Base-by-base conservation (phyloP, 345 rosid genomes). In the Kandelia obovata region DNA sequence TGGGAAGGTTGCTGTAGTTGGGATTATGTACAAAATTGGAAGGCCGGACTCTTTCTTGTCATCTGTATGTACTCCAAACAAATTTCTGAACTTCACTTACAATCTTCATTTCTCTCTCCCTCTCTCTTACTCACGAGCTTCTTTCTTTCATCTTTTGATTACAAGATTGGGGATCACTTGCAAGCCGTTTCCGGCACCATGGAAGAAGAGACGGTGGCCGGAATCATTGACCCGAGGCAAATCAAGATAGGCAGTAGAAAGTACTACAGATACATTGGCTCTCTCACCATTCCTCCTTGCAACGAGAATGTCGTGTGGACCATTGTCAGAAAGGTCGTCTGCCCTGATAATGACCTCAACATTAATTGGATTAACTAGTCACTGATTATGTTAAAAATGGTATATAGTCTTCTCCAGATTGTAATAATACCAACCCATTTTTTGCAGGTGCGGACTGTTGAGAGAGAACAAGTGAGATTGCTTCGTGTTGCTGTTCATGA, bases 271-370 rank as follows among this genome's bases (percentile, higher is more conserved):
- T 93, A 90, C 71, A 31, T 83, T 2, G 98, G 98, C 51, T 93
- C 98, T 62, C 96, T 93, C n/a, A 93, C 97, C 0, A 5, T 63
- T 70, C 98, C 97, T 79, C 97, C 98, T 57, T 93, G 98, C 81
- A 83, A 89, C 2, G 83, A 90, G 73, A 82, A 86, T 75, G 88
- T 90, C 28, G 9, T 69, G 15, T 92, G 98, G 98, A 90, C 86
- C 73, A 58, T 93, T 58, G 76, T 84, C 20, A 73, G 64, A 59
- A 84, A 90, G 89, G 98, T 89, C 23, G 37, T 26, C 15, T 8
- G 32, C 30, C 30, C 26, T 3, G 5, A 0, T 19, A 32, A 20
- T 10, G 0, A 17, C 4, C 32, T 13, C 53, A 39, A 63, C 25
- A 30, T 30, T 7, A 26, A 58, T 27, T 58, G 10, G 15, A 37